Evolutionary conservation across 805 yeast genomes (phyloP).

Genomic region (Wickerhamomyces ciferrii): DNA sequence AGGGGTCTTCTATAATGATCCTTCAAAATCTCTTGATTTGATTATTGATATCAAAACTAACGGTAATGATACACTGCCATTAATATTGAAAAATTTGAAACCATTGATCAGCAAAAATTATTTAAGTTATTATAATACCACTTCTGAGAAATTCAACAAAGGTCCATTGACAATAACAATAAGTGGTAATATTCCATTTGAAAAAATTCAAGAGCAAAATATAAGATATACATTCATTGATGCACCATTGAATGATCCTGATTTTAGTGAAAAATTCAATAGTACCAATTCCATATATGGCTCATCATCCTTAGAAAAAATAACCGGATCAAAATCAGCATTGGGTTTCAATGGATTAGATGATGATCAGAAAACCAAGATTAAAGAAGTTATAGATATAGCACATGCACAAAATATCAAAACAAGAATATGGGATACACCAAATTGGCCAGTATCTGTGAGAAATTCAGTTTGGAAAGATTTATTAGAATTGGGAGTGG

Average conservation of each 20-base stretch:
- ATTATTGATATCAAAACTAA: slow-evolving; percentile 64
- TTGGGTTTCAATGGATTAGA: slow-evolving; percentile 23
- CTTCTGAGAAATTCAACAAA: slow-evolving; percentile 25
- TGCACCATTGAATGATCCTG: slow-evolving; percentile 34
- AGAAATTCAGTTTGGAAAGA: slow-evolving; percentile 46
- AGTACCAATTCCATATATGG: slow-evolving; percentile 29
- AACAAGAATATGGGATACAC: slow-evolving; percentile 69
- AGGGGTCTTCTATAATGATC: slow-evolving; percentile 28
- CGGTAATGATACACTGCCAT: slow-evolving; percentile 36
- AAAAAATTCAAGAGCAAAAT: slow-evolving; percentile 18
- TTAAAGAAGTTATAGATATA: slow-evolving; percentile 19
- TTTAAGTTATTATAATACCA: slow-evolving; percentile 42
- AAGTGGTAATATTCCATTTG: slow-evolving; percentile 61
- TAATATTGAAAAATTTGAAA: slow-evolving; percentile 38
- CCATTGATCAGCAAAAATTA: slow-evolving; percentile 43
- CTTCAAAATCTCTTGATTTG: slow-evolving; percentile 46
- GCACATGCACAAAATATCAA: slow-evolving; percentile 48
- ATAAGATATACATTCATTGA: slow-evolving; percentile 25
- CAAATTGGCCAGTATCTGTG: slow-evolving; percentile 53
- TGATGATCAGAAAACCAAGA: slow-evolving; percentile 24
- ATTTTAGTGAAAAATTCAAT: slow-evolving; percentile 7
- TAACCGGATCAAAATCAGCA: slow-evolving; percentile 9
- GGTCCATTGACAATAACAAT: slow-evolving; percentile 60
- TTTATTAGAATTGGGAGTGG: slow-evolving; percentile 44
- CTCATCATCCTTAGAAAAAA: slow-evolving; percentile 36